These are phyloP conservation scores for Fragaria nilgerrensis DNA, from an alignment of 306 rosid species.

Conservation along the genomic window DNA sequence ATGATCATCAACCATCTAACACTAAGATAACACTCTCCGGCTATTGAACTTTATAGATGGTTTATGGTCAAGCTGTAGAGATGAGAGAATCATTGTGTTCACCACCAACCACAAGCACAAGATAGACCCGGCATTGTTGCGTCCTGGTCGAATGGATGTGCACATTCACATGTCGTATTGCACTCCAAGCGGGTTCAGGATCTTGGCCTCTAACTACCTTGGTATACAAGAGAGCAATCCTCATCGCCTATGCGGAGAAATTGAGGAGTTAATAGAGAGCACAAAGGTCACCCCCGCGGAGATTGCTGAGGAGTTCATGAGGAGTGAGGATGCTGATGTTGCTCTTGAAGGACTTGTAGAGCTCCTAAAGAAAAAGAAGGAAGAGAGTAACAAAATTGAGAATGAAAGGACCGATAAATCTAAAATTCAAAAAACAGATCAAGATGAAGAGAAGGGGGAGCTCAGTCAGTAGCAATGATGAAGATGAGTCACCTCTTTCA, in stretches of 20 bases:
- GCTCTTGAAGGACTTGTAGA: slow-evolving; percentile 24
- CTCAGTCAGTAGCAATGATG: background rate
- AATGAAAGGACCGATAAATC: background rate
- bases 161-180: slow-evolving; percentile 59
- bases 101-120: slow-evolving; percentile 45
- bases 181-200: slow-evolving; percentile 35
- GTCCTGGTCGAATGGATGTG: slow-evolving; percentile 62
- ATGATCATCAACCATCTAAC: background rate
- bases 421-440: background rate
- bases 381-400: background rate
- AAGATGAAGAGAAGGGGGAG: background rate
- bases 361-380: slow-evolving; percentile 25
- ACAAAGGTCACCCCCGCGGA: slow-evolving; percentile 42
- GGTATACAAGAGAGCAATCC: slow-evolving; percentile 14
- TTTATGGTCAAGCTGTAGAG: slow-evolving; percentile 57
- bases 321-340: slow-evolving; percentile 34
- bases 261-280: slow-evolving; percentile 33
- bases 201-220: slow-evolving; percentile 42
- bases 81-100: slow-evolving; percentile 47
- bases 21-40: slow-evolving; percentile 34
- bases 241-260: slow-evolving; percentile 19
- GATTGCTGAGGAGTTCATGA: slow-evolving; percentile 44
- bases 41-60: slow-evolving; percentile 46
- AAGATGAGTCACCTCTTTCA: background rate
- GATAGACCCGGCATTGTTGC: slow-evolving; percentile 43